Percentiles rank a stretch among this genome's conserved stretches.
phyloP scores from a whole-genome alignment of 1,284 basidiomycete genomes.

The Cutaneotrichosporon cutaneum region DNA sequence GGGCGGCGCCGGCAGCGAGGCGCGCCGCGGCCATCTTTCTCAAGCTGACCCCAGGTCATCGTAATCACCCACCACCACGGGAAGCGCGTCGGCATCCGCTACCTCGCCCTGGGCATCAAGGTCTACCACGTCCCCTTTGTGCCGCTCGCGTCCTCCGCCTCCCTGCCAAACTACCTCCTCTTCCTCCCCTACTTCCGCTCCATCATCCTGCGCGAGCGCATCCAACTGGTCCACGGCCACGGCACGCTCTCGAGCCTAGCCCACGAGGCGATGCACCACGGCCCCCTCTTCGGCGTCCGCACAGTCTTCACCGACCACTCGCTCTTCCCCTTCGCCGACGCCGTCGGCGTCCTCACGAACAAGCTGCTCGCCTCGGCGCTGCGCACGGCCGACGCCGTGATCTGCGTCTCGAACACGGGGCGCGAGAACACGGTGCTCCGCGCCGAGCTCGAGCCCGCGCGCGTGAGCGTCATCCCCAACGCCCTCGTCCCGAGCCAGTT shows the following conservation, averaged over 20 bases:
- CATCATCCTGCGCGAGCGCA: constrained; percentile 81
- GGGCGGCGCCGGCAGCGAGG: constrained; percentile 24
- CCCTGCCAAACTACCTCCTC: constrained; percentile 89
- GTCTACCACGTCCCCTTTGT: constrained; percentile 91
- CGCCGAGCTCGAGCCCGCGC: constrained; percentile 68
- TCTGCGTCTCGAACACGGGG: constrained; percentile 96
- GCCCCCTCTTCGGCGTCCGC: constrained; percentile 67
- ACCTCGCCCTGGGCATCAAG: constrained; percentile 72
- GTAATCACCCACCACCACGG: constrained; percentile 90
- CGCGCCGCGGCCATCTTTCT: no score
- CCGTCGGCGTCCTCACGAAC: constrained; percentile 94
- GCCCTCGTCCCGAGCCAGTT: constrained; percentile 88
- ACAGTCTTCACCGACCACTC: constrained; percentile 97
- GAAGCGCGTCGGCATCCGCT: constrained; percentile 81
- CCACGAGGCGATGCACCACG: constrained; percentile 85
- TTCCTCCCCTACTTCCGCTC: constrained; percentile 86
- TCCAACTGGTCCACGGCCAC: constrained; percentile 88
- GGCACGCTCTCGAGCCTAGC: constrained; percentile 85
- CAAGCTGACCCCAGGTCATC: constrained; percentile 65
- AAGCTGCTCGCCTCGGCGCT: constrained; percentile 85
- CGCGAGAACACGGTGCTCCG: constrained; percentile 93
- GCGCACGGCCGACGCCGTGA: constrained; percentile 86
- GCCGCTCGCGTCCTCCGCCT: constrained; percentile 84
- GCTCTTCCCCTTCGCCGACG: constrained; percentile 92
- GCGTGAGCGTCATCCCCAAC: constrained; percentile 90